Conservation (phyloP, 2,329 filamentous ascomycete genomes). For the Cephalotrichum gorgonifer region DNA sequence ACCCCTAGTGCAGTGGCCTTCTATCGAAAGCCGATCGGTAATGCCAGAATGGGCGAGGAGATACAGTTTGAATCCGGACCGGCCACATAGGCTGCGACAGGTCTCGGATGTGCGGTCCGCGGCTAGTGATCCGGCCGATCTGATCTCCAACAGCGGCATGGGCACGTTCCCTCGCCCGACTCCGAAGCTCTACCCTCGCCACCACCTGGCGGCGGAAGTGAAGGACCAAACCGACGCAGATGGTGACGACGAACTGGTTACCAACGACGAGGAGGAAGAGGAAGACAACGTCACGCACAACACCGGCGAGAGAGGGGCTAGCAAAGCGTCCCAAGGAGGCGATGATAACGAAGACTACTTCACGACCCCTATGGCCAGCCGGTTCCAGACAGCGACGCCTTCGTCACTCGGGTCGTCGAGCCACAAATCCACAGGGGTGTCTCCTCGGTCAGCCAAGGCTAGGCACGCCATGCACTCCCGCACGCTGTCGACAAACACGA, state of each 20-base stretch:
- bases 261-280: conserved; percentile 63
- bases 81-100: conserved; percentile 33
- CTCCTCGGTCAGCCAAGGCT: neutral
- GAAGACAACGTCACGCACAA: conserved; percentile 35
- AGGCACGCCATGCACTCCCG: conserved; percentile 46
- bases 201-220: neutral
- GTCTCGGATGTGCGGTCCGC: conserved; percentile 48
- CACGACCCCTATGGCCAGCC: conserved; percentile 34
- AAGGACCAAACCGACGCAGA: conserved; percentile 68
- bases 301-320: conserved; percentile 19
- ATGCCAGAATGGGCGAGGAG: conserved; percentile 39
- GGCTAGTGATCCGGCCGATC: conserved; percentile 54
- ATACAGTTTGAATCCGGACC: conserved; percentile 40
- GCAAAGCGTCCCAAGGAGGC: conserved; percentile 13
- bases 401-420: conserved; percentile 1
- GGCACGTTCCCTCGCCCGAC: conserved; percentile 11
- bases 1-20: conserved; percentile 37
- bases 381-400: conserved; percentile 24
- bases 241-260: conserved; percentile 82
- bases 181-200: neutral
- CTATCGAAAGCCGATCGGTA: conserved; percentile 28
- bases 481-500: conserved; percentile 71
- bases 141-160: conserved; percentile 42
- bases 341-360: conserved; percentile 41
- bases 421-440: conserved; percentile 1